phyloP scores from a whole-genome alignment of 305 asterid genomes.

The Rubia tinctorum region DNA sequence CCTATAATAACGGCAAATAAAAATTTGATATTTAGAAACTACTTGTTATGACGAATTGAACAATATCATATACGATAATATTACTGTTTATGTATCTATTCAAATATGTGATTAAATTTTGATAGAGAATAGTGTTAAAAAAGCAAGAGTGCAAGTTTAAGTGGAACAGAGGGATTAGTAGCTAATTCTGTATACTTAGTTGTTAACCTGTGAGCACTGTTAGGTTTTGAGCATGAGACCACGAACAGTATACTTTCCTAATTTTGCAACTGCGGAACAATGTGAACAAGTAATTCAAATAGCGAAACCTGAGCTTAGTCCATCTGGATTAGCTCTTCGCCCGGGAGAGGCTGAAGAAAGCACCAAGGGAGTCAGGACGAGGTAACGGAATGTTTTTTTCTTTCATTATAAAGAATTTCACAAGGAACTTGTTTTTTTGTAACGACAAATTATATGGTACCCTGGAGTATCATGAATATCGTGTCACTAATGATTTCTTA shows the following conservation, averaged over 20 bases:
- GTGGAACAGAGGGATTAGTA: too few species aligned
- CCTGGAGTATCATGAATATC: too few species aligned
- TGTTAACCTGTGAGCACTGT: neutral
- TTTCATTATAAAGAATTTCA: too few species aligned
- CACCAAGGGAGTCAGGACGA: slow-evolving; percentile 88
- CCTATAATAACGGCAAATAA: too few species aligned
- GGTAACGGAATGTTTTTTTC: slow-evolving; percentile 34
- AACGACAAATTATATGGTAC: neutral
- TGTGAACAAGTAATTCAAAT: slow-evolving; percentile 57
- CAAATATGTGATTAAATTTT: too few species aligned
- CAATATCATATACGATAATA: too few species aligned
- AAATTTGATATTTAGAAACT: too few species aligned
- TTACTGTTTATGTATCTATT: too few species aligned
- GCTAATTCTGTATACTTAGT: neutral
- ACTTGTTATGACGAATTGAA: too few species aligned
- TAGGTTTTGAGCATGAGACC: slow-evolving; percentile 95
- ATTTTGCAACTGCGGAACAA: slow-evolving; percentile 83
- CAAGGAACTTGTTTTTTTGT: neutral
- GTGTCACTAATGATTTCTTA: too few species aligned
- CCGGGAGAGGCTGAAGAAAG: slow-evolving; percentile 78
- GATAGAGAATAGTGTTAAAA: too few species aligned
- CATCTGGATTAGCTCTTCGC: slow-evolving; percentile 81
- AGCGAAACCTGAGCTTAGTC: slow-evolving; percentile 55
- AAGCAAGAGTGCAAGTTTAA: too few species aligned
- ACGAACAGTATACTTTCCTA: slow-evolving; percentile 77